These are phyloP conservation scores for Marsdenia floribunda DNA, from an alignment of 257 asterid species.

Conservation along the genomic window DNA sequence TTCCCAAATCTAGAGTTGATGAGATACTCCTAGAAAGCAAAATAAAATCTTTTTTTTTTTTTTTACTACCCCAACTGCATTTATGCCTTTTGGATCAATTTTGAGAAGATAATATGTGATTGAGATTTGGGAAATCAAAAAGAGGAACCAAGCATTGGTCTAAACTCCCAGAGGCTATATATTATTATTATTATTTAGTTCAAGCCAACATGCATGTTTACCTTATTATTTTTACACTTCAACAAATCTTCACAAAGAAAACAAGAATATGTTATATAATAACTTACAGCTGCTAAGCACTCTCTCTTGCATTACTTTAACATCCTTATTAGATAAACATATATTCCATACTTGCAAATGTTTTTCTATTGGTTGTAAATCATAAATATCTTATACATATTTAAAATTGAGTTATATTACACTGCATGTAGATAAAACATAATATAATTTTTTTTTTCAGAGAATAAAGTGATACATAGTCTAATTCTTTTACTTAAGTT, in stretches of 20 bases:
- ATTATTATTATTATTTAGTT: not conserved
- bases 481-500: too few species aligned
- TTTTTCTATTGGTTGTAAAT: too few species aligned
- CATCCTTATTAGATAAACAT: not conserved
- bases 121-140: not conserved
- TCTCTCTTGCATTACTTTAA: not conserved
- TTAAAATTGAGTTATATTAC: too few species aligned
- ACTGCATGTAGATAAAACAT: too few species aligned
- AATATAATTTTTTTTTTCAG: too few species aligned
- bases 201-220: not conserved
- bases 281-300: conserved; percentile 3
- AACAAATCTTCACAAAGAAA: not conserved
- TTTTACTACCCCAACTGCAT: not conserved
- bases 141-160: not conserved
- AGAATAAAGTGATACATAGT: too few species aligned
- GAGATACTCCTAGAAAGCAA: not conserved
- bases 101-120: not conserved
- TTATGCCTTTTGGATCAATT: not conserved
- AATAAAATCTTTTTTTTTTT: not conserved
- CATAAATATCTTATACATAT: too few species aligned
- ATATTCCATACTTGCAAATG: not conserved
- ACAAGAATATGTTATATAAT: not conserved
- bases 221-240: not conserved
- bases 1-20: not conserved
- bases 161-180: not conserved